phyloP scores from a whole-genome alignment of 225 moss, liverwort and hornwort genomes.

The Sphagnum contortum region DNA sequence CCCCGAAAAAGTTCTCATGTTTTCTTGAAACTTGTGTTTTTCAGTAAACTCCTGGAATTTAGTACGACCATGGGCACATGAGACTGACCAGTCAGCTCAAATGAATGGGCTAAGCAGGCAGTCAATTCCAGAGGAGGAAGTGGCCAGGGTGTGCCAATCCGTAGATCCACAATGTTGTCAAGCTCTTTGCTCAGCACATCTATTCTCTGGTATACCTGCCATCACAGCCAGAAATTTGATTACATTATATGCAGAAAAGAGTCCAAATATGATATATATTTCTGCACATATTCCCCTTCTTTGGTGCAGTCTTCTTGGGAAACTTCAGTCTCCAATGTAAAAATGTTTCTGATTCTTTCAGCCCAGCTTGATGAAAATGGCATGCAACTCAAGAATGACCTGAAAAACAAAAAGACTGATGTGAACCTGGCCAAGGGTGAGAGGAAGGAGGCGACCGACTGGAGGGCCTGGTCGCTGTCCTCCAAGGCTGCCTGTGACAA shows the following conservation, averaged over 20 bases:
- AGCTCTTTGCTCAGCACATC: slow-evolving; percentile 60
- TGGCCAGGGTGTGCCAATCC: slow-evolving; percentile 78
- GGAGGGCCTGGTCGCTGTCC: slow-evolving; percentile 79
- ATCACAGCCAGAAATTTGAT: slow-evolving; percentile 12
- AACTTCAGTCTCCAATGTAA: no score
- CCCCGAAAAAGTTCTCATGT: no score
- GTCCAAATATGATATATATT: neutral
- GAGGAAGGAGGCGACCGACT: slow-evolving; percentile 52
- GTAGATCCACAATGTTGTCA: slow-evolving; percentile 88
- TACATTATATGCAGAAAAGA: neutral
- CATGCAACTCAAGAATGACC: no score
- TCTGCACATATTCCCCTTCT: neutral
- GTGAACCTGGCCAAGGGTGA: slow-evolving; percentile 73
- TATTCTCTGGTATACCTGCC: slow-evolving; percentile 84
- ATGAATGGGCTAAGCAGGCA: slow-evolving; percentile 68
- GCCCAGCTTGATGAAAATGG: no score
- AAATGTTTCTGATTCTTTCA: no score
- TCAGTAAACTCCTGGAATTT: no score
- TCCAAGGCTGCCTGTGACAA: slow-evolving; percentile 76
- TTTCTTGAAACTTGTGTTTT: no score
- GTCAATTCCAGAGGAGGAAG: slow-evolving; percentile 61
- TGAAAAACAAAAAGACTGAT: no score
- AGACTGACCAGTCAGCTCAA: slow-evolving; percentile 51
- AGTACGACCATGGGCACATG: neutral
- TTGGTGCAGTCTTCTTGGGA: neutral